phyloP scores from a whole-genome alignment of 495 filamentous ascomycete species.

The Neurospora sp. region DNA sequence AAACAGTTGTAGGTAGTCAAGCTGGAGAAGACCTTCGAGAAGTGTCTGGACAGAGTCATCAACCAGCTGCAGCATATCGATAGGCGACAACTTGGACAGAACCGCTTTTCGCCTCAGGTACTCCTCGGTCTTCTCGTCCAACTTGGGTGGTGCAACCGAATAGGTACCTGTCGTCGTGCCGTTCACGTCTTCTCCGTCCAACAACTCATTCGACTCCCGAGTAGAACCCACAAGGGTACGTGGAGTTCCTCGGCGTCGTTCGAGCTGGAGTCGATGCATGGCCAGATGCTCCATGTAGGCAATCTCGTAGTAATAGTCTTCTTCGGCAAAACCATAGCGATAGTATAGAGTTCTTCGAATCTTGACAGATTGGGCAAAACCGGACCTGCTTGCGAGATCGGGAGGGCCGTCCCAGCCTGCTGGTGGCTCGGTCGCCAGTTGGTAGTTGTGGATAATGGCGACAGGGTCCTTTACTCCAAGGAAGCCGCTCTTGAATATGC shows the following conservation, averaged over 20 bases:
- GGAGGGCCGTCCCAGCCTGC: neutral
- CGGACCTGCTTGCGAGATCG: neutral
- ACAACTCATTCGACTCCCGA: neutral
- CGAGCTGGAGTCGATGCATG: slow-evolving; percentile 1
- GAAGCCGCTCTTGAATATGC: slow-evolving; percentile 1
- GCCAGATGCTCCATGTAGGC: slow-evolving; percentile 4
- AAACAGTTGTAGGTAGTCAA: slow-evolving; percentile 15
- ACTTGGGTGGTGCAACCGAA: neutral
- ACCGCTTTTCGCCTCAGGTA: neutral
- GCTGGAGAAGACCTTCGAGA: slow-evolving; percentile 14
- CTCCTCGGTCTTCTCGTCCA: neutral
- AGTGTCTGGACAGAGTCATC: slow-evolving; percentile 14
- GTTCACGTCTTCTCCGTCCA: neutral
- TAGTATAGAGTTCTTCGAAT: slow-evolving; percentile 2
- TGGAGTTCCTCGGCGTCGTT: neutral
- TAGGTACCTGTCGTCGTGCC: neutral
- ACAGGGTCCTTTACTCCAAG: neutral
- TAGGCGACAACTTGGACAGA: slow-evolving; percentile 8
- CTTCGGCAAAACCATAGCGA: slow-evolving; percentile 5
- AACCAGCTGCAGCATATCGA: slow-evolving; percentile 14
- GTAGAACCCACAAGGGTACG: neutral
- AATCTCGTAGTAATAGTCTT: neutral
- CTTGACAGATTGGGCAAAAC: neutral
- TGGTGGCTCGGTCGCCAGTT: neutral
- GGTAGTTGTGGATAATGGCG: slow-evolving; percentile 6